phyloP scores from a whole-genome alignment of 2,329 filamentous ascomycete genomes.

The Aspergillus ustus region DNA sequence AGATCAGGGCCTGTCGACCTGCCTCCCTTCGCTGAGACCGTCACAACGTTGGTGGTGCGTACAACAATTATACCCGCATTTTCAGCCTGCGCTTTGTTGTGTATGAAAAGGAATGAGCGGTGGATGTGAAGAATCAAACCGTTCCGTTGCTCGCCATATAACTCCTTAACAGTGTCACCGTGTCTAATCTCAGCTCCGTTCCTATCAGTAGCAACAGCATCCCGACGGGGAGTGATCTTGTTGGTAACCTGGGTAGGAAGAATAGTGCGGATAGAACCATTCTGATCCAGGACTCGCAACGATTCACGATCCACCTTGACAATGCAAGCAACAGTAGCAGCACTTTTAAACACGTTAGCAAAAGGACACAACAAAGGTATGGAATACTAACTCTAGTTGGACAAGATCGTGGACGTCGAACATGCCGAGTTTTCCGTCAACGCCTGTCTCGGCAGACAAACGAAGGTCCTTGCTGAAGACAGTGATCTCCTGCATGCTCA shows the following conservation, averaged over 20 bases:
- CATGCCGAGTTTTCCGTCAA: conserved; percentile 79
- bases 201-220: conserved; percentile 87
- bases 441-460: conserved; percentile 89
- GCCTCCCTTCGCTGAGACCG: conserved; percentile 91
- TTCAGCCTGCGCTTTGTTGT: conserved; percentile 81
- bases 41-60: conserved; percentile 81
- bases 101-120: conserved; percentile 87
- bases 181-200: conserved; percentile 90
- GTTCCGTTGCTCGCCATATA: conserved; percentile 79
- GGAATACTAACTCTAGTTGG: conserved; percentile 73
- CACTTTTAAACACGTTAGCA: conserved; percentile 50
- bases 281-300: conserved; percentile 86
- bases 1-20: conserved; percentile 78
- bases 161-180: conserved; percentile 91
- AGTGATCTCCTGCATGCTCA: conserved; percentile 89
- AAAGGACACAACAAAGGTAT: neutral
- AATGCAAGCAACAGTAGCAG: conserved; percentile 88
- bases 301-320: conserved; percentile 96
- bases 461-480: conserved; percentile 97
- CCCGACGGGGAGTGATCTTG: conserved; percentile 79
- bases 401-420: conserved; percentile 93
- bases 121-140: conserved; percentile 94
- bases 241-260: conserved; percentile 92
- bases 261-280: conserved; percentile 78
- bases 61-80: conserved; percentile 91